Conservation (phyloP, 2,329 filamentous ascomycete species). For the Parasarocladium wereldwijsianum region DNA sequence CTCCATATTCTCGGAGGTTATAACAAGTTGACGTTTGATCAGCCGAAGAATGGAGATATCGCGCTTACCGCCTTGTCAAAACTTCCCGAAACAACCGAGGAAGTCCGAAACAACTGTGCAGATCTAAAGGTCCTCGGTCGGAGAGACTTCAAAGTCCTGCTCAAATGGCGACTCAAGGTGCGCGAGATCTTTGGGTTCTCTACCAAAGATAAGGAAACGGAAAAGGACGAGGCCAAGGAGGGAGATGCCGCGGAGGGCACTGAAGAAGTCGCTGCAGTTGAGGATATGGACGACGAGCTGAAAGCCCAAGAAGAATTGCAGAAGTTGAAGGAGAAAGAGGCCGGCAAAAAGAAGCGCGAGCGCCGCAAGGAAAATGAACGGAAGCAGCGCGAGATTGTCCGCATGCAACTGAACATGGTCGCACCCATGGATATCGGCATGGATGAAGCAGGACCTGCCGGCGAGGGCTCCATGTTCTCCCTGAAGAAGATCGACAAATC, state of each 20-base stretch:
- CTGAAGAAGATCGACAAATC: conserved; percentile 70
- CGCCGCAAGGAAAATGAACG: conserved; percentile 79
- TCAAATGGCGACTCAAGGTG: conserved; percentile 81
- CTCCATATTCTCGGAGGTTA: conserved; percentile 79
- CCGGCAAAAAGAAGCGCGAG: conserved; percentile 64
- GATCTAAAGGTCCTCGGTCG: conserved; percentile 84
- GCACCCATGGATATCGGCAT: conserved; percentile 91
- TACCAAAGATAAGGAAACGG: no score
- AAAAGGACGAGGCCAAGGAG: conserved; percentile 57
- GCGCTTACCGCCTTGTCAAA: conserved; percentile 75
- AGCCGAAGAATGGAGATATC: conserved; percentile 68
- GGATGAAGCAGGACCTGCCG: conserved; percentile 66
- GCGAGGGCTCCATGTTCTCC: conserved; percentile 73
- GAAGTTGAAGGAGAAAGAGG: conserved; percentile 65
- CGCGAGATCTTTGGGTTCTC: conserved; percentile 82
- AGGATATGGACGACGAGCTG: conserved; percentile 88
- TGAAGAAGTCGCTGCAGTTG: conserved; percentile 67
- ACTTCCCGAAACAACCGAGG: conserved; percentile 71
- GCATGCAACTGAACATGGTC: conserved; percentile 95
- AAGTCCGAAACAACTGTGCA: conserved; percentile 63
- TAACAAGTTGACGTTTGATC: conserved; percentile 73
- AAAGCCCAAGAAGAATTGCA: conserved; percentile 80
- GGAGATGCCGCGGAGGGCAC: conserved; percentile 25
- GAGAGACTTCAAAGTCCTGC: conserved; percentile 82
- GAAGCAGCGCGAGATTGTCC: conserved; percentile 87